A percentile compares a stretch with the other conserved stretches of the same genome.
Evolutionary conservation across 805 yeast species (phyloP).

Genomic region (Candida takata): DNA sequence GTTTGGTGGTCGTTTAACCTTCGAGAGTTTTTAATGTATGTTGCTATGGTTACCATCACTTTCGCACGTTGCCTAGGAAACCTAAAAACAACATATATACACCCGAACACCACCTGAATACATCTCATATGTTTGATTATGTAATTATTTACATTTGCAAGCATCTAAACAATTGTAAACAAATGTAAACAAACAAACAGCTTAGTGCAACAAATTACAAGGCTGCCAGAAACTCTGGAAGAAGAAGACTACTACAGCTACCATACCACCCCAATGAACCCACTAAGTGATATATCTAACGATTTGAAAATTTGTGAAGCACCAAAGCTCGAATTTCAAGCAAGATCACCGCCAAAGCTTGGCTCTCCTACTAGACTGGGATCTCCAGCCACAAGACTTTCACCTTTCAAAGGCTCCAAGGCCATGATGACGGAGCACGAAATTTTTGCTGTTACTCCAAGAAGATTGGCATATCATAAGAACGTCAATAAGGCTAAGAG

Average conservation of each 20-base stretch:
- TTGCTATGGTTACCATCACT: too few relatives aligned
- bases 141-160: neutral
- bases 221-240: too few relatives aligned
- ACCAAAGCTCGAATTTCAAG: slow-evolving; percentile 13
- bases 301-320: slow-evolving; percentile 2
- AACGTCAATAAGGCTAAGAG: slow-evolving; percentile 20
- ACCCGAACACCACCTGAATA: too few relatives aligned
- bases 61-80: too few relatives aligned
- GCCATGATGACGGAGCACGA: slow-evolving; percentile 9
- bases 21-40: too few relatives aligned
- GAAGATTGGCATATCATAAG: slow-evolving; percentile 13
- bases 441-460: slow-evolving; percentile 25
- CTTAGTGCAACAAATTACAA: too few relatives aligned
- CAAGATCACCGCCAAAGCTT: slow-evolving; percentile 13
- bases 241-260: too few relatives aligned
- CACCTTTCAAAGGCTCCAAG: slow-evolving; percentile 21
- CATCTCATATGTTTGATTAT: too few relatives aligned
- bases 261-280: slow-evolving; percentile 4
- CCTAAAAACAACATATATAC: too few relatives aligned
- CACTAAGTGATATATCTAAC: slow-evolving; percentile 9
- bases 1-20: too few relatives aligned
- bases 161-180: slow-evolving; percentile 1
- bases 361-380: slow-evolving; percentile 1
- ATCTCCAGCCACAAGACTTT: slow-evolving; percentile 20
- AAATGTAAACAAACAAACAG: neutral